phyloP scores from a whole-genome alignment of 108 stramenopile species.

The Seminavis robusta region DNA sequence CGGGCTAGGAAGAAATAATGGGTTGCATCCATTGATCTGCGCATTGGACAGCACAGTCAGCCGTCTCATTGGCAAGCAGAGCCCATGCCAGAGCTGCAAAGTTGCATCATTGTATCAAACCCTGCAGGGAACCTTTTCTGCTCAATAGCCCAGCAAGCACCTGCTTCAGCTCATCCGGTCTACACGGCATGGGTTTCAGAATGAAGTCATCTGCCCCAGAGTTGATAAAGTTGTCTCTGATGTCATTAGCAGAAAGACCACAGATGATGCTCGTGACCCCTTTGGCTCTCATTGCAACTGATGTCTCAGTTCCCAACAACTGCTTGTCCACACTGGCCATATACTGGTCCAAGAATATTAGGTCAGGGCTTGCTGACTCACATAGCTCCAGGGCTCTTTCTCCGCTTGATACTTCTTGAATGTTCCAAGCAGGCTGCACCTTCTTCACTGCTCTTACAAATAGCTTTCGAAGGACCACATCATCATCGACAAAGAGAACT shows the following conservation, averaged over 20 bases:
- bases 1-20: no score
- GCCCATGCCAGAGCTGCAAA: no score
- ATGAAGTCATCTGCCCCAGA: slow-evolving; percentile 47
- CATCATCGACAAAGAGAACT: slow-evolving; percentile 15
- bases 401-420: slow-evolving; percentile 2
- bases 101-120: no score
- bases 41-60: no score
- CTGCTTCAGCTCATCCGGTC: background rate
- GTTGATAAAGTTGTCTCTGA: slow-evolving; percentile 34
- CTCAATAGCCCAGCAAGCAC: no score
- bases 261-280: slow-evolving; percentile 41
- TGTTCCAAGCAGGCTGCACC: background rate
- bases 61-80: no score
- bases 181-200: slow-evolving; percentile 46
- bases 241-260: slow-evolving; percentile 57
- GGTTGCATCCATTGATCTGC: no score
- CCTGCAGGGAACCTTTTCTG: no score
- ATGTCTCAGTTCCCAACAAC: slow-evolving; percentile 55
- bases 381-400: slow-evolving; percentile 1
- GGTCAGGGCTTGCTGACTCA: slow-evolving; percentile 8
- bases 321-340: slow-evolving; percentile 53
- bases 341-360: slow-evolving; percentile 30
- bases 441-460: background rate
- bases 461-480: slow-evolving; percentile 3
- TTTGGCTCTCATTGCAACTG: slow-evolving; percentile 27